Conservation (phyloP, 106 monocot species). For the Acanthochlamys bracteata region DNA sequence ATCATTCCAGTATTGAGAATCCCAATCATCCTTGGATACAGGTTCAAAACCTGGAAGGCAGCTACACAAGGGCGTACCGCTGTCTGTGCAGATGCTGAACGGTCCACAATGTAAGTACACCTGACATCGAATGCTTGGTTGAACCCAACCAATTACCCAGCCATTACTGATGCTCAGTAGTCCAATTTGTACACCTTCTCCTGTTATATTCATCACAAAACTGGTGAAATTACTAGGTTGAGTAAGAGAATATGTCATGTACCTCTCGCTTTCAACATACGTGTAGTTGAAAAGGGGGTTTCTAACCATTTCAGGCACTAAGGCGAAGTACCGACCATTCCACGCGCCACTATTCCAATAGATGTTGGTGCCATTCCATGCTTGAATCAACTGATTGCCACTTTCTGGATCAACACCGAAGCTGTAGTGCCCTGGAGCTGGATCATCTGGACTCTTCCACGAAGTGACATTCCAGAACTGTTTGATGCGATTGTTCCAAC, state of each 20-base stretch:
- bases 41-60: slow-evolving; percentile 14
- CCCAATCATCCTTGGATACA: slow-evolving; percentile 5
- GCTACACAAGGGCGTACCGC: not conserved
- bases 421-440: slow-evolving; percentile 27
- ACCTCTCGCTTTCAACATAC: not conserved
- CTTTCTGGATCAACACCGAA: slow-evolving; percentile 38
- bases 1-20: not conserved
- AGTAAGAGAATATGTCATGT: slow-evolving; percentile 9
- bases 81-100: slow-evolving; percentile 15
- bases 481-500: slow-evolving; percentile 18
- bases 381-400: slow-evolving; percentile 17
- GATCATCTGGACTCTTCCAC: slow-evolving; percentile 43
- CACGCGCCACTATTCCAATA: slow-evolving; percentile 47
- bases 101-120: slow-evolving; percentile 13
- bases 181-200: not conserved
- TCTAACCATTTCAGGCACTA: not conserved
- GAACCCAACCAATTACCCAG: slow-evolving; percentile 17
- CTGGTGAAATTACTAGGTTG: not conserved
- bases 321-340: slow-evolving; percentile 24
- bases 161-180: not conserved
- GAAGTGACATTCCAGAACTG: slow-evolving; percentile 31
- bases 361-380: slow-evolving; percentile 28
- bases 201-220: slow-evolving; percentile 6
- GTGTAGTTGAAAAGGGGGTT: not conserved
- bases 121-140: slow-evolving; percentile 15